These are phyloP conservation scores for Gaeumannomyces tritici DNA, from an alignment of 2,329 filamentous ascomycete genomes.

Conservation along the genomic window DNA sequence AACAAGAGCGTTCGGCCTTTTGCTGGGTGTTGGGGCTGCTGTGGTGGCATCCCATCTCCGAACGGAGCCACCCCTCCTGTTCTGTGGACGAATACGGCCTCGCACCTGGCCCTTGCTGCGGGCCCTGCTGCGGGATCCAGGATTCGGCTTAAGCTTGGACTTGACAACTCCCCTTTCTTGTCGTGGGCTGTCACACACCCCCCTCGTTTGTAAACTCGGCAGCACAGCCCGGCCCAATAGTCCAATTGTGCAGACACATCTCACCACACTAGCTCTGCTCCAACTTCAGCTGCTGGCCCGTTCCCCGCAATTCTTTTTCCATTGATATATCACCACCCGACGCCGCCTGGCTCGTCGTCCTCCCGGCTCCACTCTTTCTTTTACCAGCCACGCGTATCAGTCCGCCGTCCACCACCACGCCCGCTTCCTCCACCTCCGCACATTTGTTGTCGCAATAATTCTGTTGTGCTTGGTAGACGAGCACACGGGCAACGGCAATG, in stretches of 20 bases:
- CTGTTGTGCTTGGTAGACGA: not conserved
- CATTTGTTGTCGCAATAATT: not conserved
- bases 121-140: not conserved
- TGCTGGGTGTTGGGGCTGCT: not conserved
- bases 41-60: not conserved
- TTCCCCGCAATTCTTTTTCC: not conserved
- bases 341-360: not conserved
- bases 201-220: not conserved
- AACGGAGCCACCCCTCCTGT: not conserved
- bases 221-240: not conserved
- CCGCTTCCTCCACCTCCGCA: no score
- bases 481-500: conserved; percentile 26
- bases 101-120: not conserved
- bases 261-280: not conserved
- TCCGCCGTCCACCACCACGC: not conserved
- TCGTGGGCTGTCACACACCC: not conserved
- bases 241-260: not conserved
- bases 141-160: not conserved
- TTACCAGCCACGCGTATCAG: not conserved
- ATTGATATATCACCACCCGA: not conserved
- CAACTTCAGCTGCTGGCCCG: not conserved
- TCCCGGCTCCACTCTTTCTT: not conserved
- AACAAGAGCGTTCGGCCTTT: not conserved
- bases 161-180: not conserved
- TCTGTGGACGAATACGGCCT: not conserved